Evolutionary conservation across 2,329 filamentous ascomycete species (phyloP).

Genomic region (Aspergillus caelatus): DNA sequence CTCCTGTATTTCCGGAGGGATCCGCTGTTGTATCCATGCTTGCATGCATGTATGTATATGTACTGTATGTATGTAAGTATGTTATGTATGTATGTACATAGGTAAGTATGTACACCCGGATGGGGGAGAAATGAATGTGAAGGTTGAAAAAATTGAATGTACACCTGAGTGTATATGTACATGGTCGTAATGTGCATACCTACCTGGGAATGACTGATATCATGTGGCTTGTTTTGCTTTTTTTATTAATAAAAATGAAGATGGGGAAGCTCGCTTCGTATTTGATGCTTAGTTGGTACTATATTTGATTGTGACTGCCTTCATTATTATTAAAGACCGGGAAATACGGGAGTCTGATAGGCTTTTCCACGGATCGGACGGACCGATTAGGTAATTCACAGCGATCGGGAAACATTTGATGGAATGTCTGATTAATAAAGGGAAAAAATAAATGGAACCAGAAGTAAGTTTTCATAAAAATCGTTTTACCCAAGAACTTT

Average conservation of each 20-base stretch:
- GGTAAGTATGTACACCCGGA: background rate
- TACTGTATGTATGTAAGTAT: background rate
- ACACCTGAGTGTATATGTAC: background rate
- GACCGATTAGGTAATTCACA: slow-evolving; percentile 11
- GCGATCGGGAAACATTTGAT: background rate
- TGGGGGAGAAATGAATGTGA: background rate
- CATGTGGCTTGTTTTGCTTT: background rate
- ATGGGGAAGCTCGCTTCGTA: background rate
- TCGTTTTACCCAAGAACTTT: background rate
- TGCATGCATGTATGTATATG: slow-evolving; percentile 3
- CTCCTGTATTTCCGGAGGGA: slow-evolving; percentile 8
- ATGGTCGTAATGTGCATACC: background rate
- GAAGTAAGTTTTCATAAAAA: background rate
- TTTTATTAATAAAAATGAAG: background rate
- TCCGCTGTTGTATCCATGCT: slow-evolving; percentile 10
- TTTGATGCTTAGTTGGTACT: background rate
- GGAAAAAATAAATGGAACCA: background rate
- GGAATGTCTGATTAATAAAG: background rate
- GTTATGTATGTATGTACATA: background rate
- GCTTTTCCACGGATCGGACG: slow-evolving; percentile 14
- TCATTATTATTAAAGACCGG: background rate
- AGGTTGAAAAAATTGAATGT: background rate
- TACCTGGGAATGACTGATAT: background rate
- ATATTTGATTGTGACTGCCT: background rate
- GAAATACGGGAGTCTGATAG: background rate